phyloP scores from a whole-genome alignment of 2,329 filamentous ascomycete genomes.

The Colletotrichum falcatum region DNA sequence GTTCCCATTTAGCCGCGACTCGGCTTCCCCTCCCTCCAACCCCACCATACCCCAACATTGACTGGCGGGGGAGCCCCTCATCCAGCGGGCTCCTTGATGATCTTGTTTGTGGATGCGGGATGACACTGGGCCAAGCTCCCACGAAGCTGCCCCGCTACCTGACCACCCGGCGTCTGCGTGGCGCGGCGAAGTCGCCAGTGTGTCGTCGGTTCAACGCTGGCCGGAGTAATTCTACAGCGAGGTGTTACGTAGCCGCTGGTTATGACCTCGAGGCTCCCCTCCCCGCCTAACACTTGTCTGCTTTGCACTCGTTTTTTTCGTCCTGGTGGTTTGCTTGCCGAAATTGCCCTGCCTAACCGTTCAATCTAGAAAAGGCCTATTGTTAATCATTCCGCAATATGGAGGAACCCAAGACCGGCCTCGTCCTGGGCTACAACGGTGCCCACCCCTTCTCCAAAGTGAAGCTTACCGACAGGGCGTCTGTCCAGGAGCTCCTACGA shows the following conservation, averaged over 20 bases:
- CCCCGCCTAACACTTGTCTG: neutral
- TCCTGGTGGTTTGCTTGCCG: neutral
- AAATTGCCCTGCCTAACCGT: neutral
- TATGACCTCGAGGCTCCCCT: slow-evolving; percentile 1
- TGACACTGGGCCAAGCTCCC: slow-evolving; percentile 22
- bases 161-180: neutral
- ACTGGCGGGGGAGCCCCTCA: neutral
- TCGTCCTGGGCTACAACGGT: slow-evolving; percentile 62
- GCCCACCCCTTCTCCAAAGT: slow-evolving; percentile 68
- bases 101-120: neutral
- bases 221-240: slow-evolving; percentile 37
- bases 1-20: slow-evolving; percentile 37
- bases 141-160: slow-evolving; percentile 18
- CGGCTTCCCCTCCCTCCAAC: slow-evolving; percentile 19
- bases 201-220: slow-evolving; percentile 9
- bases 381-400: neutral
- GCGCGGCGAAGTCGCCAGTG: slow-evolving; percentile 9
- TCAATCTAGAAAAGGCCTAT: neutral
- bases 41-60: slow-evolving; percentile 27
- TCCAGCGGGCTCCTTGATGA: slow-evolving; percentile 16
- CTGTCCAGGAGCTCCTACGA: slow-evolving; percentile 70
- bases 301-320: neutral
- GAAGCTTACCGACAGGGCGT: slow-evolving; percentile 61
- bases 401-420: slow-evolving; percentile 40
- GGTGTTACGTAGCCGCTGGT: slow-evolving; percentile 23